Base-by-base conservation (phyloP, 345 rosid genomes). In the Reutealis trisperma region DNA sequence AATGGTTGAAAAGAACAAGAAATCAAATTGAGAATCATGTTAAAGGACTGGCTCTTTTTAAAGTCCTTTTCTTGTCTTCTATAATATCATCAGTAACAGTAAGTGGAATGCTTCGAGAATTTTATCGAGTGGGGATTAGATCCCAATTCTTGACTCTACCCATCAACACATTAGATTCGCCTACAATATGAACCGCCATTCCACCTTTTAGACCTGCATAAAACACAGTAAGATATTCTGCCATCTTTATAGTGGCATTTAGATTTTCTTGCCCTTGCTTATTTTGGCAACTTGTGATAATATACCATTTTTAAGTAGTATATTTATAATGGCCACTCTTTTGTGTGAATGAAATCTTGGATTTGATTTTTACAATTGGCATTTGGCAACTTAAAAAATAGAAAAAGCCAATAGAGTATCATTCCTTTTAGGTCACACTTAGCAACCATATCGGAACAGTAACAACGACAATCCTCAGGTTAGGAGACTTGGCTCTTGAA, bases 61-160 rank as follows among this genome's bases (percentile, higher is more conserved):
- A 70, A 81, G 83, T 72, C 77, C 24, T 76, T 79, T 77, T 58
- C 78, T 79, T 77, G 84, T 75, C 86, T 70, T 79, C 55, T 66
- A 73, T 74, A 57, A 74, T 64, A 74, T 81, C 79, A 76, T 71
- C 77, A 74, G 73, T 83, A 67, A 79, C 77, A 74, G 68, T 83
- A 67, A 79, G 78, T 77, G 72, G 83, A 25, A 69, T 42, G 77
- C 61, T 70, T 72, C 63, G 41, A 55, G 78, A 65, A 80, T 77
- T 81, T 81, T 65, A 66, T 72, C 82, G 76, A 80, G 79, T 78
- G 83, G 87, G 84, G 87, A 84, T 83, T 84, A 74, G 88, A 81
- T 85, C 84, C 86, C 67, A 68, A 79, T 75, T 74, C 70, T 5
- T 42, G 41, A 75, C 65, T 54, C 77, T 64, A 63, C 60, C 73